Conservation (phyloP, 2,329 filamentous ascomycete species). For the Penicillium freii region DNA sequence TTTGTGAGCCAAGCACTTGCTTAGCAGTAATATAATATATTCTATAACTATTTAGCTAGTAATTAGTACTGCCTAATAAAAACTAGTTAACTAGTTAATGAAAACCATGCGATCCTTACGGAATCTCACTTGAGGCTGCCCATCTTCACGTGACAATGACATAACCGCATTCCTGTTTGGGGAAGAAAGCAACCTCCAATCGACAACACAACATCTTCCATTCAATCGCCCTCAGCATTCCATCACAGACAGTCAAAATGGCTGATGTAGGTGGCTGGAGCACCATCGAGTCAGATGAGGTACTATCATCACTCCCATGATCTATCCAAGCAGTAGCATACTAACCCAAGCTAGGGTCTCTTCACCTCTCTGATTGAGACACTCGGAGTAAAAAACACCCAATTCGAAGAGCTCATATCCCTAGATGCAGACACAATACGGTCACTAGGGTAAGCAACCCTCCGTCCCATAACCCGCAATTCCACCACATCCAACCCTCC, state of each 20-base stretch:
- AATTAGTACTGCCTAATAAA: too few species aligned
- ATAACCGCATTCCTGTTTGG: slow-evolving; percentile 12
- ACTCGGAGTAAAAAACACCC: slow-evolving; percentile 87
- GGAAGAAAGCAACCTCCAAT: slow-evolving; percentile 4
- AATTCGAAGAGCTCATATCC: slow-evolving; percentile 93
- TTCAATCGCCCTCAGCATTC: slow-evolving; percentile 37
- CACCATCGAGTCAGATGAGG: slow-evolving; percentile 95
- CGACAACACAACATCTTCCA: slow-evolving; percentile 1
- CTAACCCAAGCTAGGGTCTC: slow-evolving; percentile 63
- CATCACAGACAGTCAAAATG: slow-evolving; percentile 49
- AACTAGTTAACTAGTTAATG: too few species aligned
- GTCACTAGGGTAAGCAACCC: slow-evolving; percentile 39
- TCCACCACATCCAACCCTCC: slow-evolving; percentile 2
- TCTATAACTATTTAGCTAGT: too few species aligned
- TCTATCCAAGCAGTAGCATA: slow-evolving; percentile 4
- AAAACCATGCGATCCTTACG: too few species aligned
- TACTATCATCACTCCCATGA: slow-evolving; percentile 49
- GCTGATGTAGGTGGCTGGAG: slow-evolving; percentile 75
- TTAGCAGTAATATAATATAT: too few species aligned
- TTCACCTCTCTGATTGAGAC: slow-evolving; percentile 95
- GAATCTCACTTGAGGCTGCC: background rate
- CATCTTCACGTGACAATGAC: slow-evolving; percentile 15
- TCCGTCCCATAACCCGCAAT: background rate
- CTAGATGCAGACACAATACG: slow-evolving; percentile 68
- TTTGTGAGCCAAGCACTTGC: too few species aligned